Evolutionary conservation across 768 basidiomycete species (phyloP).

Genomic region (Auricularia sp.): DNA sequence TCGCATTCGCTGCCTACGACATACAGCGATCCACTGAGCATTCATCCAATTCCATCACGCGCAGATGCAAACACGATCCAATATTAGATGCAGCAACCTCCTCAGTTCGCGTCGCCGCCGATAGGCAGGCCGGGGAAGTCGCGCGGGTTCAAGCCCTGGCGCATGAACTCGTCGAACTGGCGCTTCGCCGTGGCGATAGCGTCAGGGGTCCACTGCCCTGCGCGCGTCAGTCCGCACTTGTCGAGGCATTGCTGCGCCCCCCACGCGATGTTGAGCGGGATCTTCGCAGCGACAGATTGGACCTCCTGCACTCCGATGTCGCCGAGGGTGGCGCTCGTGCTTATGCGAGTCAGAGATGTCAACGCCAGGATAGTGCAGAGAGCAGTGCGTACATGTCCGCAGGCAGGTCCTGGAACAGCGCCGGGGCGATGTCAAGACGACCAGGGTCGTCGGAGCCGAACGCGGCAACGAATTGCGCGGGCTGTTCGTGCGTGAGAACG

Average conservation of each 20-base stretch:
- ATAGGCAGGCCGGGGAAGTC: background rate
- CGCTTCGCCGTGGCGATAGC: background rate
- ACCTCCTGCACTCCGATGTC: slow-evolving; percentile 20
- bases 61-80: background rate
- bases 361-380: background rate
- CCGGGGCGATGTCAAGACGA: slow-evolving; percentile 15
- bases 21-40: too few species aligned
- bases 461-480: slow-evolving; percentile 18
- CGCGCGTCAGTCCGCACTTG: slow-evolving; percentile 17
- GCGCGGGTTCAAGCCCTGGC: background rate
- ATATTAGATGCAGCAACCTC: background rate
- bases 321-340: slow-evolving; percentile 20
- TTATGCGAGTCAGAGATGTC: slow-evolving; percentile 19
- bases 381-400: background rate
- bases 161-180: background rate
- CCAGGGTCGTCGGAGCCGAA: slow-evolving; percentile 22
- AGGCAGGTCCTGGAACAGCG: slow-evolving; percentile 14
- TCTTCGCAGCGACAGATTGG: slow-evolving; percentile 15
- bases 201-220: slow-evolving; percentile 13
- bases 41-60: background rate
- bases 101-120: background rate
- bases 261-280: slow-evolving; percentile 22
- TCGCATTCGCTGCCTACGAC: too few species aligned
- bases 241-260: slow-evolving; percentile 19
- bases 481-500: slow-evolving; percentile 4